Conservation (phyloP, 2,329 filamentous ascomycete species). For the Pseudogymnoascus sp. region DNA sequence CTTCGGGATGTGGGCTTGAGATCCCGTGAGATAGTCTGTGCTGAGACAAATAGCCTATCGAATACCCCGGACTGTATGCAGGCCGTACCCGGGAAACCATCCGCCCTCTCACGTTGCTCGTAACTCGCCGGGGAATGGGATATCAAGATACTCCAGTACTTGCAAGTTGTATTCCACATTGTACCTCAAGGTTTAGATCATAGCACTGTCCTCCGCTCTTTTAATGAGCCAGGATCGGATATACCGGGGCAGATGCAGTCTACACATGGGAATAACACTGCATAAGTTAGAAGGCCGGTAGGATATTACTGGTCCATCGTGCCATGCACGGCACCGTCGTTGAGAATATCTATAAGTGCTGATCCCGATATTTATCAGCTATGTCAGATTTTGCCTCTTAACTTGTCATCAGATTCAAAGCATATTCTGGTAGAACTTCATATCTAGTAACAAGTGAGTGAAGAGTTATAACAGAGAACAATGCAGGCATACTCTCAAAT, state of each 20-base stretch:
- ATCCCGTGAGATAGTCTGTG: background rate
- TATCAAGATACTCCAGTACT: background rate
- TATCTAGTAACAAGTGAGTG: background rate
- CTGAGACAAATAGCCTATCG: conserved; percentile 1
- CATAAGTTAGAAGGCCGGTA: background rate
- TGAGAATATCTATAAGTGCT: background rate
- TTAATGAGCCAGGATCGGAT: background rate
- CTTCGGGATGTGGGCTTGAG: background rate
- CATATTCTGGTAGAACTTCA: background rate
- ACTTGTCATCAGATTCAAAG: background rate
- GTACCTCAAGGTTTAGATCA: background rate
- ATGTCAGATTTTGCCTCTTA: background rate
- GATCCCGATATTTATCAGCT: background rate
- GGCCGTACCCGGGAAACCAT: background rate
- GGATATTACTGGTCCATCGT: background rate
- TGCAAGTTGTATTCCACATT: background rate
- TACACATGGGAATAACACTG: background rate
- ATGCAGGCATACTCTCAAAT: background rate
- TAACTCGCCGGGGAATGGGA: background rate
- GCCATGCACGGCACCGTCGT: background rate
- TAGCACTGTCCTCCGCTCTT: background rate
- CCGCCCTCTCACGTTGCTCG: background rate
- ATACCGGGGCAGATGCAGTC: background rate
- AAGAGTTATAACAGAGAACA: background rate
- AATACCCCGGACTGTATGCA: background rate